Conservation (phyloP, 257 asterid species). For the Capsicum chinense region DNA sequence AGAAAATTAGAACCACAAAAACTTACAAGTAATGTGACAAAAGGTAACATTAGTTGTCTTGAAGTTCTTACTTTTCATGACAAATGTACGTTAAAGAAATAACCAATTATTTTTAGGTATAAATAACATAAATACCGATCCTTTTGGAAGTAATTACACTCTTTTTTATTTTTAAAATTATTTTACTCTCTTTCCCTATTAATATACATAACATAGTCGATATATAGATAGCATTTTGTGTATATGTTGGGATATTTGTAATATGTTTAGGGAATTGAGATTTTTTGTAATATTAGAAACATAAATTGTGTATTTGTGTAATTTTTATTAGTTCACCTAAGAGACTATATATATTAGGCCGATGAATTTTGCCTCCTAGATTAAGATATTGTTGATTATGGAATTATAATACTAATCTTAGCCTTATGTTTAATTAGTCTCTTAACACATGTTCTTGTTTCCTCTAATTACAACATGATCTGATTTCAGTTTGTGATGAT, state of each 20-base stretch:
- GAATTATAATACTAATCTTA: neutral
- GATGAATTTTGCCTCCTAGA: neutral
- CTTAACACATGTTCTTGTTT: neutral
- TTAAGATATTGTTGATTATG: constrained; percentile 15
- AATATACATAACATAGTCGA: too few species aligned
- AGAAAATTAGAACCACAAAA: neutral
- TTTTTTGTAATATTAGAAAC: too few species aligned
- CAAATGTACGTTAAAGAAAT: constrained; percentile 21
- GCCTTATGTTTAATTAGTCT: neutral
- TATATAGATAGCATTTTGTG: too few species aligned
- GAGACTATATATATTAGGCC: neutral
- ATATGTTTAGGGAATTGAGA: too few species aligned
- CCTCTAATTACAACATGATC: neutral
- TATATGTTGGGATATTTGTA: too few species aligned
- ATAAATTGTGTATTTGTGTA: too few species aligned
- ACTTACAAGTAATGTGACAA: neutral
- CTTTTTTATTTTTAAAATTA: too few species aligned
- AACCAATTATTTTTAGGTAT: neutral
- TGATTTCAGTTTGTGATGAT: neutral
- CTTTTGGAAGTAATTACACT: too few species aligned
- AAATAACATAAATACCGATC: too few species aligned
- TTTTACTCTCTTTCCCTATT: too few species aligned
- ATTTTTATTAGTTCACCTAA: neutral
- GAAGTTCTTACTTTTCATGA: neutral
- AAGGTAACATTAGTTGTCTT: neutral